Evolutionary conservation across 2,329 filamentous ascomycete species (phyloP), one percentile per base, ranked within the genome.

Genomic region (Pleoardoris graminearum): DNA sequence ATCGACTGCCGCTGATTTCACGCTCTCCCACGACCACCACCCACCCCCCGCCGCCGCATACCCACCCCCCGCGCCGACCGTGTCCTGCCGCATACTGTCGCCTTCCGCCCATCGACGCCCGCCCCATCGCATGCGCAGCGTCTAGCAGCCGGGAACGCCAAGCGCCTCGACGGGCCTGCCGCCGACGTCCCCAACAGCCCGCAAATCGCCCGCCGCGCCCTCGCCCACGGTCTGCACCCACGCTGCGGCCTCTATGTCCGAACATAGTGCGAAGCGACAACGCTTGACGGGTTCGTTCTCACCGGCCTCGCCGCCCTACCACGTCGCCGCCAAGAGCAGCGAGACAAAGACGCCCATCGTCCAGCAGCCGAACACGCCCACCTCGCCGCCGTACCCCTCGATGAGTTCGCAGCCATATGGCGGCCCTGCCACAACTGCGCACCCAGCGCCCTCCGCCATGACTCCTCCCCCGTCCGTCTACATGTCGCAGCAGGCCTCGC

Each of bases 301-400:
- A 43, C 77, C 77, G 51, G 75, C 74, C 48, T 76, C 73, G 49
- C 76, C 76, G 51, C 68, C 74, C 46, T 72, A 73, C 66, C 68
- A 73, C 69, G 63, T 70, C 53, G 66, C 65, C 60, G 69, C 68
- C 63, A 71, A 71, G 68, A 57, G 67, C 50, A 66, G 58, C 67
- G 66, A 75, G 59, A 73, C 72, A 70, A 76, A 77, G 68, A 58
- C 64, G 59, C 64, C 68, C 65, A 70, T 73, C 56, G 60, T 68
- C 46, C 71, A 75, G 46, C 77, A 75, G 46, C 77, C 77, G 42
- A 76, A 78, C 61, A 80, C 77, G 8, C 78, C 77, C 48, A 78
- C 77, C 32, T 78, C 76, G 21, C 76, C 76, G 49, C 76, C 77
- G 48, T 75, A 75, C 52, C 74, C 75, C 73, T 77, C 76, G 68